Percentiles rank a stretch among this genome's conserved stretches.
phyloP scores from a whole-genome alignment of 1,284 basidiomycete species.

The Cryptococcus jaspeensis region DNA sequence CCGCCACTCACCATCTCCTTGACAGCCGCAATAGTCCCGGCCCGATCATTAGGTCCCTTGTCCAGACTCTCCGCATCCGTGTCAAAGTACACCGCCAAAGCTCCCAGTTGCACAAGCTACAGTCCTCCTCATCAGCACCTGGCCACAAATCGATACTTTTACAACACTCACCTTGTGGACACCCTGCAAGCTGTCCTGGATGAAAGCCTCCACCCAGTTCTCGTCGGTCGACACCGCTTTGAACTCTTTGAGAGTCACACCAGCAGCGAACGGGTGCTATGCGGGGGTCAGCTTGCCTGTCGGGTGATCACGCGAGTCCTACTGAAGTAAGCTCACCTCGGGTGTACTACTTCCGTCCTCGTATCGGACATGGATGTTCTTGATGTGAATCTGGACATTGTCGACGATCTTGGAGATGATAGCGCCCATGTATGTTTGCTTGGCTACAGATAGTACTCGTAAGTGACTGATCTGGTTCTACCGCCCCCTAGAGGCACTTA shows the following conservation, averaged over 20 bases:
- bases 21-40: constrained; percentile 75
- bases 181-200: constrained; percentile 81
- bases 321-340: constrained; percentile 59
- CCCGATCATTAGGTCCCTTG: constrained; percentile 58
- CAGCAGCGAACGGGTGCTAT: constrained; percentile 91
- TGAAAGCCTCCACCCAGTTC: constrained; percentile 91
- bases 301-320: not conserved
- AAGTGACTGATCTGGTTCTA: not conserved
- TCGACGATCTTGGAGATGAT: constrained; percentile 90
- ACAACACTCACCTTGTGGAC: constrained; percentile 74
- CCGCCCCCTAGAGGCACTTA: constrained; percentile 19
- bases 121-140: not conserved
- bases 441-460: constrained; percentile 56
- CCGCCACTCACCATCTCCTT: constrained; percentile 65
- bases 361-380: constrained; percentile 93
- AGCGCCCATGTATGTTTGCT: constrained; percentile 75
- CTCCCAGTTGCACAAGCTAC: constrained; percentile 81
- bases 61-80: constrained; percentile 79
- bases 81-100: constrained; percentile 92
- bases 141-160: not conserved
- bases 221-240: constrained; percentile 91
- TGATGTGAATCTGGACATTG: constrained; percentile 93
- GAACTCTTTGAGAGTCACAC: constrained; percentile 88
- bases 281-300: not conserved
- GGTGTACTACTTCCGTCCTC: constrained; percentile 94